Evolutionary conservation across 371 early-diverging fungal genomes (phyloP), one percentile per base, ranked within the genome.

Genomic region (Mucor piriformis): DNA sequence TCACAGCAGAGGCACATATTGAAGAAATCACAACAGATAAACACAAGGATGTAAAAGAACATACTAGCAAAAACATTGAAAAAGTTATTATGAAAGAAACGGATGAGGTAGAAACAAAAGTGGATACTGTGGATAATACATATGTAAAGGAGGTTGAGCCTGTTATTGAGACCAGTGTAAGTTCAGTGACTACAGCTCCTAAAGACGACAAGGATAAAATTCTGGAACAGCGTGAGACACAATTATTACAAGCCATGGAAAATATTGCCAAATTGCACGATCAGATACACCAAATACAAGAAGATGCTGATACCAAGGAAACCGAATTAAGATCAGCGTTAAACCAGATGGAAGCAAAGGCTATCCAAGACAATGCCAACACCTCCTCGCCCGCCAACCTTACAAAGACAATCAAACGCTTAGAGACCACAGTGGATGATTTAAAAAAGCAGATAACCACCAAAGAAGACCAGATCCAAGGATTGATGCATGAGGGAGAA

Each of bases 401-500:
- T 6, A 59, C 54, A 29, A 64, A 54, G 20, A 61, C 47, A 8
- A 35, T 65, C 29, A 66, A 69, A 32, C 64, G 72, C n/a, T 40
- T 76, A n/a, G 82, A 82, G 54, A 61, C 59, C 11, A 50, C 66
- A 7, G 57, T 84, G 4, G 83, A 86, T 4, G 83, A 86, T 21
- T 69, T 85, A 8, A 68, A 73, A 27, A 73, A 71, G 21, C 79
- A 85, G 47, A 53, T 90, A 3, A 61, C 74, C 0, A 74, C 75
- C 0, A 87, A 88, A 58, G 87, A 87, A 33, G 88, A 89, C 38
- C 80, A 88, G 53, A 80, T 89, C 35, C 65, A 74, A 38, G 85
- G 83, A 6, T 57, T 87, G 1, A 59, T 89, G 69, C 65, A 67
- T 20, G 92, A 89, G 78, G 92, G 95, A 15, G 92, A 93, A 63